Conservation (phyloP, 2,329 filamentous ascomycete genomes). For the Lasiodiplodia citricola region DNA sequence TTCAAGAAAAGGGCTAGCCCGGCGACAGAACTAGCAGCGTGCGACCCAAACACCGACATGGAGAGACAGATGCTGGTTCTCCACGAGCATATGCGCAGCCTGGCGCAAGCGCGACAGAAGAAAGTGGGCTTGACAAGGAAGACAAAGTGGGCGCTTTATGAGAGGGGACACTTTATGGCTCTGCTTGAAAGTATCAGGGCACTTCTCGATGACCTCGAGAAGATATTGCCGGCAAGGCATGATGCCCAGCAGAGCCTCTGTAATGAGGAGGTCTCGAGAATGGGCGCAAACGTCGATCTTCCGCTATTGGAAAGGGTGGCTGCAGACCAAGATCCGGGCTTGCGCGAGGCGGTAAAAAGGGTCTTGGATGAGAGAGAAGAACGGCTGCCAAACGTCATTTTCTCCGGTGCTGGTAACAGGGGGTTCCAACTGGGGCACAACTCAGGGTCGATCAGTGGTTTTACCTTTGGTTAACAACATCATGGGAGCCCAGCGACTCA, state of each 20-base stretch:
- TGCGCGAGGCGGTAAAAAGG: background rate
- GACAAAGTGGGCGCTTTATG: slow-evolving; percentile 12
- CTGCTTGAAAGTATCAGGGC: background rate
- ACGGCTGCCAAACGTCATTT: background rate
- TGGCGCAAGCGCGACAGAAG: background rate
- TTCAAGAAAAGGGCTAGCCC: background rate
- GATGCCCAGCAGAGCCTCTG: background rate
- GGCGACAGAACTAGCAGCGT: background rate
- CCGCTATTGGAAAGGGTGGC: background rate
- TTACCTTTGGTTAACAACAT: background rate
- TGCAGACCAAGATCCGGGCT: background rate
- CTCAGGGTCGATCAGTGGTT: background rate
- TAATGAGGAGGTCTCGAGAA: background rate
- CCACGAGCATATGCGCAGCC: background rate
- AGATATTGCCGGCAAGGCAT: background rate
- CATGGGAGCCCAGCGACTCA: background rate
- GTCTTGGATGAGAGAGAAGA: background rate
- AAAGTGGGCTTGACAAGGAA: background rate
- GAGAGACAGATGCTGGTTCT: background rate
- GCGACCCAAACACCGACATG: background rate
- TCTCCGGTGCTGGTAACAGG: background rate
- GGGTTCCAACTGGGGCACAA: background rate
- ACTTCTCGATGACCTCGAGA: background rate
- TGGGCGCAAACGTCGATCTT: background rate
- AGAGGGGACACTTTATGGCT: background rate